A percentile compares a stretch with the other conserved stretches of the same genome.
Conservation (phyloP, 2,329 filamentous ascomycete genomes). For the Coniochaeta sp. region DNA sequence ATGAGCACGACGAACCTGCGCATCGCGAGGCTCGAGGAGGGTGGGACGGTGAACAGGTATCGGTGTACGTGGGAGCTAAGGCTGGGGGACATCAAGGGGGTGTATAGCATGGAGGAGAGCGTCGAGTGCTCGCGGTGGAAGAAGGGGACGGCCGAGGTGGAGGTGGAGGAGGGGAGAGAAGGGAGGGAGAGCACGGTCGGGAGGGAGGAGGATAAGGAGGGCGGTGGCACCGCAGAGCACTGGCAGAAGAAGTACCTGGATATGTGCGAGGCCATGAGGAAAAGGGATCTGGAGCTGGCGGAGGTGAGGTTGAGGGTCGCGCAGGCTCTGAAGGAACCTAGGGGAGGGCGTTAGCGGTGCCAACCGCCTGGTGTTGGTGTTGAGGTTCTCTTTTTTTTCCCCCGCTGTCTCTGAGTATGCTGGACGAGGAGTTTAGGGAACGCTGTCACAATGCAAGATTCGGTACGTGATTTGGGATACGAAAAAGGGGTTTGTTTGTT, state of each 20-base stretch:
- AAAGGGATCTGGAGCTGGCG: slow-evolving; percentile 46
- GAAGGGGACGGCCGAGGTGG: slow-evolving; percentile 10
- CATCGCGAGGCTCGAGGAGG: slow-evolving; percentile 35
- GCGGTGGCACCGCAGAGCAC: slow-evolving; percentile 16
- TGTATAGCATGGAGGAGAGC: slow-evolving; percentile 44
- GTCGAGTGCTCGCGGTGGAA: slow-evolving; percentile 37
- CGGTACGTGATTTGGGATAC: too few species aligned
- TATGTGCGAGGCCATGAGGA: slow-evolving; percentile 51
- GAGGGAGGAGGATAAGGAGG: slow-evolving; percentile 9
- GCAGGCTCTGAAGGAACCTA: slow-evolving; percentile 20
- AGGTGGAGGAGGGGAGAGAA: slow-evolving; percentile 4
- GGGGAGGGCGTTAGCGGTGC: not conserved
- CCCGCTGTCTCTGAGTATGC: too few species aligned
- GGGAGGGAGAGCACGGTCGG: not conserved
- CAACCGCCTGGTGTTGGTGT: too few species aligned
- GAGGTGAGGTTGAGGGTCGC: slow-evolving; percentile 36
- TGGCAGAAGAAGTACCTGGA: slow-evolving; percentile 50
- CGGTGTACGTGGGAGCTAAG: slow-evolving; percentile 47
- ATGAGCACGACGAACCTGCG: slow-evolving; percentile 33
- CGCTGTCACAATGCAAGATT: too few species aligned
- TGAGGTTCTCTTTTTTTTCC: too few species aligned
- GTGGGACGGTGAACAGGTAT: slow-evolving; percentile 37
- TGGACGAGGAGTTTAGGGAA: too few species aligned
- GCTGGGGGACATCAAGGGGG: slow-evolving; percentile 44
- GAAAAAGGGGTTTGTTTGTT: too few species aligned